Percentiles rank a stretch among this genome's conserved stretches.
phyloP scores from a whole-genome alignment of 2,329 filamentous ascomycete species.

The Tetracladium maxilliforme region DNA sequence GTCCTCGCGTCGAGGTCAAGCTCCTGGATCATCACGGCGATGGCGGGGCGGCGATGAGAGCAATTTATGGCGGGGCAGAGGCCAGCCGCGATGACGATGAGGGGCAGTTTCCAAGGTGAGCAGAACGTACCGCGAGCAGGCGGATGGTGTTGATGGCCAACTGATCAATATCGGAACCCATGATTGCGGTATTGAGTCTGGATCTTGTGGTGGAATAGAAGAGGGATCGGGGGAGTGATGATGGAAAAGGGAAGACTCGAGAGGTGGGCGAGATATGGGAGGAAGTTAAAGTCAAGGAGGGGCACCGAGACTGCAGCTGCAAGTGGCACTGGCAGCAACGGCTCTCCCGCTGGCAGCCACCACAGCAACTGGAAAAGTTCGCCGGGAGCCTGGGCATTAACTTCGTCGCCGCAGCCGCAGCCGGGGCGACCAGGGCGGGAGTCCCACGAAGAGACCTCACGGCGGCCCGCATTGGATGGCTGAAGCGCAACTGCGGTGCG shows the following conservation, averaged over 20 bases:
- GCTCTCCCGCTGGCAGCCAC: too few relatives aligned
- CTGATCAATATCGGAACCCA: constrained; percentile 77
- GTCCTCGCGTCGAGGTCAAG: constrained; percentile 3
- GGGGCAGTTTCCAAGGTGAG: constrained; percentile 15
- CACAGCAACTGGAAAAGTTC: too few relatives aligned
- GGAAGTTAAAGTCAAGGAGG: too few relatives aligned
- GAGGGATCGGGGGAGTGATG: constrained; percentile 13
- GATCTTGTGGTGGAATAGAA: constrained; percentile 4
- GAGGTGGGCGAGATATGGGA: constrained; percentile 1
- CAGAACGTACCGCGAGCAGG: constrained; percentile 69
- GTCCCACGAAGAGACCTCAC: too few relatives aligned
- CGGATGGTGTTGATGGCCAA: constrained; percentile 98
- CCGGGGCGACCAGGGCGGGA: too few relatives aligned
- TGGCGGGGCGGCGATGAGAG: constrained; percentile 8
- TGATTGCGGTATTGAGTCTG: constrained; percentile 38
- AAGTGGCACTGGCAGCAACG: too few relatives aligned
- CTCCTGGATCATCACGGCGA: constrained; percentile 3
- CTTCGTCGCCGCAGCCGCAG: too few relatives aligned
- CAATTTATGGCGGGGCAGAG: constrained; percentile 12
- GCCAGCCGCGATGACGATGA: constrained; percentile 8
- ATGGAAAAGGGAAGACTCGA: constrained; percentile 9
- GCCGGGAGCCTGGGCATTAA: too few relatives aligned
- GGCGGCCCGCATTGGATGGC: too few relatives aligned
- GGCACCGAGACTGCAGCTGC: too few relatives aligned
- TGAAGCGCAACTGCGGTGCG: too few relatives aligned